phyloP scores from a whole-genome alignment of 2,329 filamentous ascomycete species.

The Ophiocordyceps camponoti-rufipedis region DNA sequence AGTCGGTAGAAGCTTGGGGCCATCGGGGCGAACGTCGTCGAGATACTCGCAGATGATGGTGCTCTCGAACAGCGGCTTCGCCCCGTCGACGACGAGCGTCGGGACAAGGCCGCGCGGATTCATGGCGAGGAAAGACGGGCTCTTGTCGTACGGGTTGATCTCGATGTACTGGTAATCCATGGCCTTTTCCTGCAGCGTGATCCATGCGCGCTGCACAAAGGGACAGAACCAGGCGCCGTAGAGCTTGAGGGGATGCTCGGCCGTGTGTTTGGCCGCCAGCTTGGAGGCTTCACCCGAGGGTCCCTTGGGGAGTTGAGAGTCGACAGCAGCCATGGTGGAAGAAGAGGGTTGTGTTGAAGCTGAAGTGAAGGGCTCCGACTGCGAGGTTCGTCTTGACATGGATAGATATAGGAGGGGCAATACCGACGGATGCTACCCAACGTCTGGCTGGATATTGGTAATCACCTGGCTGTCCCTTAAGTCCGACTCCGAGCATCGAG shows the following conservation, averaged over 20 bases:
- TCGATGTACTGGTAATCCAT: constrained; percentile 61
- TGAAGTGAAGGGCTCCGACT: no score
- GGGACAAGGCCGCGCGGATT: constrained; percentile 65
- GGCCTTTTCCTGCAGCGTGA: constrained; percentile 53
- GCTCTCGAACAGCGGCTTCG: constrained; percentile 50
- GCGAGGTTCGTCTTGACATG: no score
- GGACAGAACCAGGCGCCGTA: constrained; percentile 63
- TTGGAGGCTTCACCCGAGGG: constrained; percentile 29
- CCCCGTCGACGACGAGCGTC: constrained; percentile 37
- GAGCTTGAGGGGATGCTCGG: constrained; percentile 38
- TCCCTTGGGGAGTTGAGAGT: constrained; percentile 26
- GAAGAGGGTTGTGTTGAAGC: no score
- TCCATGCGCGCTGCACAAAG: constrained; percentile 54
- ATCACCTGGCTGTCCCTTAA: no score
- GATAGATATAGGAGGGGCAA: no score
- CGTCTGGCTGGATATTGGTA: no score
- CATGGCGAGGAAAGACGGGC: constrained; percentile 44
- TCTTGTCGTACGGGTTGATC: constrained; percentile 65
- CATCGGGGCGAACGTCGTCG: constrained; percentile 44
- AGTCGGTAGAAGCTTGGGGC: constrained; percentile 33
- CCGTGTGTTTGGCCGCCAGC: constrained; percentile 25
- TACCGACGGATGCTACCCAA: no score
- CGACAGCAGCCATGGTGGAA: constrained; percentile 22
- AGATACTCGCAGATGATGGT: constrained; percentile 58
- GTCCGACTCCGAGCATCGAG: no score